Conservation (phyloP, 257 asterid genomes). For the Rauvolfia tetraphylla region DNA sequence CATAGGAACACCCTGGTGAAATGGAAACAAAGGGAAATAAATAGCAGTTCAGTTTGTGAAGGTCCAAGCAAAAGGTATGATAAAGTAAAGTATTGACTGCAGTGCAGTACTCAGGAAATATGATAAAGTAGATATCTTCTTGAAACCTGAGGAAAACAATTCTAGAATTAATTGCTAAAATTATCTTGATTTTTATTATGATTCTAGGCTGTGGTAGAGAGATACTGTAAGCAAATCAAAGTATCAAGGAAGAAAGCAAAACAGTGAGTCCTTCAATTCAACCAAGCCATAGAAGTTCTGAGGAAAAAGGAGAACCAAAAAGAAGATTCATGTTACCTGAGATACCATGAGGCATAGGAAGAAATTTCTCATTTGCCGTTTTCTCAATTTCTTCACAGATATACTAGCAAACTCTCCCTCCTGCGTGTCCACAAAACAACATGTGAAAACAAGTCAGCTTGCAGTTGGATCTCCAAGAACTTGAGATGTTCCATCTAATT, state of each 20-base stretch:
- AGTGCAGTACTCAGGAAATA: neutral
- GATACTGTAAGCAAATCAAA: neutral
- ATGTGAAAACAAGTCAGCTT: neutral
- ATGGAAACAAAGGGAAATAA: constrained; percentile 11
- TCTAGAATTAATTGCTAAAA: constrained; percentile 1
- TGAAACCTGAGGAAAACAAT: neutral
- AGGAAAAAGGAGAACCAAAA: neutral
- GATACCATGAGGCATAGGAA: constrained; percentile 94
- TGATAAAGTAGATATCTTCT: neutral
- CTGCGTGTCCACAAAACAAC: constrained; percentile 26
- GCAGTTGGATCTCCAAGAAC: neutral
- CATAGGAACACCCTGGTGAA: constrained; percentile 92
- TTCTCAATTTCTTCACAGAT: constrained; percentile 77
- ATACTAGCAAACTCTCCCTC: constrained; percentile 87
- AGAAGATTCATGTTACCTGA: constrained; percentile 50
- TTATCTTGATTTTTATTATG: neutral
- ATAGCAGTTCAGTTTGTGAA: neutral
- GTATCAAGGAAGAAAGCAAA: neutral
- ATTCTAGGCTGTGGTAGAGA: neutral
- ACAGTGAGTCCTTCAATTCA: neutral
- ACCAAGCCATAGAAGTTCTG: neutral
- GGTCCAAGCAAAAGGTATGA: neutral
- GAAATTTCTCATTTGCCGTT: constrained; percentile 89
- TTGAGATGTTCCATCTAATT: neutral
- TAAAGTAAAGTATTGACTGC: neutral